Percentiles rank a stretch among this genome's conserved stretches.
These are phyloP conservation scores for Euphorbia pulcherrima DNA, from an alignment of 345 rosid species.

Conservation along the genomic window DNA sequence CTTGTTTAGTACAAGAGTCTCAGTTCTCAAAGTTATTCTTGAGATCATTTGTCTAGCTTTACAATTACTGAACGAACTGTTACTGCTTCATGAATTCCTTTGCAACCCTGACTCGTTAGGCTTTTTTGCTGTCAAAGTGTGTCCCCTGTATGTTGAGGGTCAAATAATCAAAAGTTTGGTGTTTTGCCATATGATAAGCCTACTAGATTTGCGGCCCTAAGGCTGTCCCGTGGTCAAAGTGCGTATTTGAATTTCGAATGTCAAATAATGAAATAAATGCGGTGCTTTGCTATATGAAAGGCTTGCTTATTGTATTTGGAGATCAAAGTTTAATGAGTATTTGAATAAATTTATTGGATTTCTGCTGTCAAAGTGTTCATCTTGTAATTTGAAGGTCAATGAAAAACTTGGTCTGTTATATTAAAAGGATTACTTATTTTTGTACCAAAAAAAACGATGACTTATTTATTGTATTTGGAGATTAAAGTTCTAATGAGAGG, in stretches of 20 bases:
- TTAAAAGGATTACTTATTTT: too few relatives aligned
- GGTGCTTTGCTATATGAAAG: too few relatives aligned
- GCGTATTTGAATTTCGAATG: too few relatives aligned
- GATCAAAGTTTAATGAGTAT: not conserved
- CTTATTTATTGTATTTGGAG: not conserved
- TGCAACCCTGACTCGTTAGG: not conserved
- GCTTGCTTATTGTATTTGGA: not conserved
- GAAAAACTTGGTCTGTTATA: too few relatives aligned
- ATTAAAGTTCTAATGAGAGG: not conserved
- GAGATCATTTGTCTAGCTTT: not conserved
- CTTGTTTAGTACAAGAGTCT: not conserved
- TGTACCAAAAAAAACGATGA: too few relatives aligned
- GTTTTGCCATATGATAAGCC: not conserved
- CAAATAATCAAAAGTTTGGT: not conserved
- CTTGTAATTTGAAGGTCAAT: too few relatives aligned
- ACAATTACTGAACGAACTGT: not conserved
- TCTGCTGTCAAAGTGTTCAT: too few relatives aligned
- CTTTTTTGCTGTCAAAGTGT: not conserved
- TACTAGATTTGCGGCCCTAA: too few relatives aligned
- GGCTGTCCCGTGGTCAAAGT: too few relatives aligned
- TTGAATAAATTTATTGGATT: not conserved
- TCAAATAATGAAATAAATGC: too few relatives aligned
- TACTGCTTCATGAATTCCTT: not conserved
- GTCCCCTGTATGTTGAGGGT: not conserved
- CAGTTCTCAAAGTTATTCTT: not conserved